These are phyloP conservation scores for Orbilia oligospora DNA, from an alignment of 2,329 filamentous ascomycete species.

Conservation along the genomic window DNA sequence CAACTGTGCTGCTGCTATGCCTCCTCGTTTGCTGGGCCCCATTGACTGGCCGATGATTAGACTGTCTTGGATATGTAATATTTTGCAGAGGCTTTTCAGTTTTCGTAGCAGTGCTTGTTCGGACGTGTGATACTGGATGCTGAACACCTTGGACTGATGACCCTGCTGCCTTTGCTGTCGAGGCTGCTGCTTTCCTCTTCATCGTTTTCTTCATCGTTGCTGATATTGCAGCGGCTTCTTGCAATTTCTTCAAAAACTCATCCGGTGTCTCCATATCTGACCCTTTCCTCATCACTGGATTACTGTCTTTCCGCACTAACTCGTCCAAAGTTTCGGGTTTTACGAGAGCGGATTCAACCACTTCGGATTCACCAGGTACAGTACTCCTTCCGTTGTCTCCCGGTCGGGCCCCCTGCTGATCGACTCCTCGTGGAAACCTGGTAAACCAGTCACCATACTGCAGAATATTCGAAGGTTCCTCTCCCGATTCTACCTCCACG, in stretches of 20 bases:
- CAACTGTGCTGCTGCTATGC: slow-evolving; percentile 53
- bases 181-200: slow-evolving; percentile 65
- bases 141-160: slow-evolving; percentile 66
- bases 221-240: slow-evolving; percentile 67
- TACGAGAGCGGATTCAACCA: slow-evolving; percentile 7
- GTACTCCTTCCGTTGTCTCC: slow-evolving; percentile 35
- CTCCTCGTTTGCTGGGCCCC: slow-evolving; percentile 28
- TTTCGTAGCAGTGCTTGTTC: slow-evolving; percentile 58
- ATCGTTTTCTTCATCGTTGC: slow-evolving; percentile 72
- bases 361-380: slow-evolving; percentile 17
- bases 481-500: slow-evolving; percentile 31
- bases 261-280: slow-evolving; percentile 93
- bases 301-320: slow-evolving; percentile 68
- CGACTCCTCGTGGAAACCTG: slow-evolving; percentile 89
- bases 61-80: slow-evolving; percentile 33
- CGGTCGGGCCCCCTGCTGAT: slow-evolving; percentile 75
- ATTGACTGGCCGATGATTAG: slow-evolving; percentile 25
- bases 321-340: slow-evolving; percentile 45
- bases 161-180: slow-evolving; percentile 59
- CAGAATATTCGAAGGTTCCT: slow-evolving; percentile 75
- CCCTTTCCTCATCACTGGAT: slow-evolving; percentile 89
- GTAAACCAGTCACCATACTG: slow-evolving; percentile 99
- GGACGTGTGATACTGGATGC: slow-evolving; percentile 66
- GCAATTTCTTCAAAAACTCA: slow-evolving; percentile 87
- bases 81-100: slow-evolving; percentile 32